Evolutionary conservation across 1,284 basidiomycete species (phyloP).

Genomic region (Ceratobasidium sp.): DNA sequence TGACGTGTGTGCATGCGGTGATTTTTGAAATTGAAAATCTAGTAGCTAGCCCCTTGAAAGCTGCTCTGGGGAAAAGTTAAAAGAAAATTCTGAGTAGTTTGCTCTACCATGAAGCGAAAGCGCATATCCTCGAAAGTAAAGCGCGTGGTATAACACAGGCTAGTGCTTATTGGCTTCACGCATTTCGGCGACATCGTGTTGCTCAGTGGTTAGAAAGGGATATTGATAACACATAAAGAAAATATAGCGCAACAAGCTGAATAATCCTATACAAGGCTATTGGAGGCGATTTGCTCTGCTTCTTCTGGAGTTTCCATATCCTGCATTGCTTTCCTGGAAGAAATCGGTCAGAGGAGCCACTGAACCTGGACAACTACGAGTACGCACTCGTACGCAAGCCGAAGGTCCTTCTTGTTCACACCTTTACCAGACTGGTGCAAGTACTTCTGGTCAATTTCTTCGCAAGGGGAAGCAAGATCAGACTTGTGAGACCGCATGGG

Average conservation of each 20-base stretch:
- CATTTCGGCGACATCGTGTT: too few relatives aligned
- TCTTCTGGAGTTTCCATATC: conserved; percentile 49
- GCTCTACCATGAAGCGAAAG: too few relatives aligned
- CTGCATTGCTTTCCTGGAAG: conserved; percentile 33
- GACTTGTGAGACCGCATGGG: background rate
- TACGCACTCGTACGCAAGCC: conserved; percentile 46
- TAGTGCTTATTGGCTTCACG: too few relatives aligned
- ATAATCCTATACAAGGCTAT: background rate
- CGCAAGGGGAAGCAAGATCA: conserved; percentile 6
- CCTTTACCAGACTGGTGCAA: conserved; percentile 42
- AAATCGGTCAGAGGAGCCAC: background rate
- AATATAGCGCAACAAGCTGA: background rate
- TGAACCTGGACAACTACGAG: background rate
- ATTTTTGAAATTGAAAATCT: too few relatives aligned
- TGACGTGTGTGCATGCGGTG: background rate
- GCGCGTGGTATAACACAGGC: too few relatives aligned
- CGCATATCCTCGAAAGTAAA: too few relatives aligned
- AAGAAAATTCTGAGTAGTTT: too few relatives aligned
- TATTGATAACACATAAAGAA: background rate
- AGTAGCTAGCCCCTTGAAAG: too few relatives aligned
- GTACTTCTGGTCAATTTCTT: conserved; percentile 52
- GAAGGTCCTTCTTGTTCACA: conserved; percentile 21
- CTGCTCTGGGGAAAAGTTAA: too few relatives aligned
- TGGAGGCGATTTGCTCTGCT: background rate
- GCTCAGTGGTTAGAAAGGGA: too few relatives aligned